These are phyloP conservation scores for Vaccinium macrocarpon DNA, from an alignment of 148 eudicot species.

Conservation along the genomic window DNA sequence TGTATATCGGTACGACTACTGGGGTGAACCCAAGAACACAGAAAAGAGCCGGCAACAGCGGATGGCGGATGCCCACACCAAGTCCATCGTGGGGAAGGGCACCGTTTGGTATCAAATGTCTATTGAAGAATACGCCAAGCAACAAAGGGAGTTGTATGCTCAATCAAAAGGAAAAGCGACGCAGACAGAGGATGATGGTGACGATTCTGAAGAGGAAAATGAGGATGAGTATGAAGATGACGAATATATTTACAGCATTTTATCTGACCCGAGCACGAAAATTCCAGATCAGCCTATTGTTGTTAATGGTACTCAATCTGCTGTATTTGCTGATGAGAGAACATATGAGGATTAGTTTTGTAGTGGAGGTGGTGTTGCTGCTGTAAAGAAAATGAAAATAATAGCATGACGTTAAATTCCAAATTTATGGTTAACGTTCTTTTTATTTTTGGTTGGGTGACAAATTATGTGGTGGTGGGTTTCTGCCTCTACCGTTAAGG, in stretches of 20 bases:
- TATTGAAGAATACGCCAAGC: slow-evolving; percentile 75
- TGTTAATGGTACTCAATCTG: slow-evolving; percentile 76
- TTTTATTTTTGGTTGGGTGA: background rate
- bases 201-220: slow-evolving; percentile 14
- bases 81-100: slow-evolving; percentile 76
- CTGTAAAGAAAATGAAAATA: background rate
- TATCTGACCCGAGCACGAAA: slow-evolving; percentile 38
- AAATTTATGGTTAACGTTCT: background rate
- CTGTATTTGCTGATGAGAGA: slow-evolving; percentile 60
- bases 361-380: background rate
- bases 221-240: slow-evolving; percentile 52
- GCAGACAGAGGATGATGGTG: slow-evolving; percentile 23
- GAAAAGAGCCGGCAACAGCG: slow-evolving; percentile 80
- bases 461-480: background rate
- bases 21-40: slow-evolving; percentile 98
- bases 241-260: slow-evolving; percentile 71
- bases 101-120: slow-evolving; percentile 84
- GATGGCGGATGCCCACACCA: slow-evolving; percentile 74
- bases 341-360: slow-evolving; percentile 61
- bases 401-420: background rate
- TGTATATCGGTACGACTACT: slow-evolving; percentile 81
- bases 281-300: slow-evolving; percentile 39
- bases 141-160: slow-evolving; percentile 51
- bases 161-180: slow-evolving; percentile 24
- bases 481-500: background rate